Evolutionary conservation across 2,329 filamentous ascomycete species (phyloP), one percentile per base, ranked within the genome.

Genomic region (Talaromyces islandicus): DNA sequence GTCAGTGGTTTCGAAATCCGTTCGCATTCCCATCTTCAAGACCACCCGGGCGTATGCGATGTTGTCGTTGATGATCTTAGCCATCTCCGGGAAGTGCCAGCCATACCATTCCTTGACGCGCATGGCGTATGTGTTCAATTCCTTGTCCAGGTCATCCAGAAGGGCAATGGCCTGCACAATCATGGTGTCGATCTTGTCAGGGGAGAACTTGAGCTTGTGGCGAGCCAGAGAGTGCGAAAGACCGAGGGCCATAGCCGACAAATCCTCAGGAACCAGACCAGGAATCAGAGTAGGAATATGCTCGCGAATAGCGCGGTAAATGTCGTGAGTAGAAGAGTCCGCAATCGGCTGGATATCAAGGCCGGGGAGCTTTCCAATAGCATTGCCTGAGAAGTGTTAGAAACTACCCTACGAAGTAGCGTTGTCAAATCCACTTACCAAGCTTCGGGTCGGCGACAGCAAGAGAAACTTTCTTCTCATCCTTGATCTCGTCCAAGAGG

Each of bases 101-200:
- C 94, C 94, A 75, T 99, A 99, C 94, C 94, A 99, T 78, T 99
- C 94, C 86, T 97, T 97, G 64, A 97, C 92, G 76, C 94, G 85
- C 94, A 99, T 99, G 65, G 94, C 93, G 73, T 97, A 97, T 69
- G 91, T 94, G 82, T 99, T 99, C 65, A 99, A 83, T 78, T 99
- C 94, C 83, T 99, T 99, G 81, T 99, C 94, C 63, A 99, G 81
- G 66, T 99, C 94, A 73, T 99, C 94, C 53, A 99, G 83, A 56
- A 97, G 85, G 65, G 89, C 88, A 73, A 99, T 94, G 60, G 92
- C 92, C 80, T 99, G 94, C 61, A 99, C 92, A 72, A 99, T 96
- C 94, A 99, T 99, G 56, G 94, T 94, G 74, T 99, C 94, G 67
- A 99, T 93, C 83, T 99, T 99, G 74, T 99, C 92, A 60, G 93